These are phyloP conservation scores for Didymella lethalis DNA, from an alignment of 2,329 filamentous ascomycete species.

Conservation along the genomic window DNA sequence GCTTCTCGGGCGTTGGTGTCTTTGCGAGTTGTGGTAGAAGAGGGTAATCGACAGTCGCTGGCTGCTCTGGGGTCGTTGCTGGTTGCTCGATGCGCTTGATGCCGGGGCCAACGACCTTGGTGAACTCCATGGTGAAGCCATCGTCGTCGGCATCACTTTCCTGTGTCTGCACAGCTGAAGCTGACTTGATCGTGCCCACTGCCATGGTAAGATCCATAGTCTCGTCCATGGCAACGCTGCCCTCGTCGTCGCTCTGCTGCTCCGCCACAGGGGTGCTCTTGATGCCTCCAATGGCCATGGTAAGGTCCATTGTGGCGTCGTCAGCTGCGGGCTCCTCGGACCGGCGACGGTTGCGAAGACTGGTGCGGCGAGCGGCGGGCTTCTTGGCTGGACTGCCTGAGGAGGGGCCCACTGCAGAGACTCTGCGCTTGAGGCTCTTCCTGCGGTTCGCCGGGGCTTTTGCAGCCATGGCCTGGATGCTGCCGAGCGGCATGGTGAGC, in stretches of 20 bases:
- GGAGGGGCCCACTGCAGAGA: slow-evolving; percentile 50
- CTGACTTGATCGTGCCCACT: slow-evolving; percentile 47
- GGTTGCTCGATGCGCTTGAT: slow-evolving; percentile 44
- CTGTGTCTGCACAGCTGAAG: slow-evolving; percentile 15
- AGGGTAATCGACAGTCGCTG: slow-evolving; percentile 19
- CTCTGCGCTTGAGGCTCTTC: slow-evolving; percentile 55
- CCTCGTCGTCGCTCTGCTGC: slow-evolving; percentile 21
- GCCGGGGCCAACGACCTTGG: slow-evolving; percentile 56
- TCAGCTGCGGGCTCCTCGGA: slow-evolving; percentile 47
- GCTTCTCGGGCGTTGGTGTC: slow-evolving; percentile 22
- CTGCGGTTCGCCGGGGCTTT: slow-evolving; percentile 40
- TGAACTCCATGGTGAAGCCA: slow-evolving; percentile 63
- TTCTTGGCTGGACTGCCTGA: slow-evolving; percentile 51
- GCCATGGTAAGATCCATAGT: slow-evolving; percentile 53
- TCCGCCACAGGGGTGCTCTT: slow-evolving; percentile 27
- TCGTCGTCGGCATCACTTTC: slow-evolving; percentile 34
- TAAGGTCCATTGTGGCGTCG: slow-evolving; percentile 54
- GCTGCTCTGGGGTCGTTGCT: slow-evolving; percentile 31
- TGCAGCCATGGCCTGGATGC: slow-evolving; percentile 51
- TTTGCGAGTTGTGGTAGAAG: slow-evolving; percentile 9
- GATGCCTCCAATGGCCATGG: slow-evolving; percentile 50
- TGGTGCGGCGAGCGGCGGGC: slow-evolving; percentile 44
- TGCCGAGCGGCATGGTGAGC: slow-evolving; percentile 63
- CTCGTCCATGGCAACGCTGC: slow-evolving; percentile 42
- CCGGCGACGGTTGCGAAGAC: slow-evolving; percentile 51